Percentiles rank a stretch among this genome's conserved stretches.
Evolutionary conservation across 1,284 basidiomycete species (phyloP).

Genomic region (Microbotryum intermedium): DNA sequence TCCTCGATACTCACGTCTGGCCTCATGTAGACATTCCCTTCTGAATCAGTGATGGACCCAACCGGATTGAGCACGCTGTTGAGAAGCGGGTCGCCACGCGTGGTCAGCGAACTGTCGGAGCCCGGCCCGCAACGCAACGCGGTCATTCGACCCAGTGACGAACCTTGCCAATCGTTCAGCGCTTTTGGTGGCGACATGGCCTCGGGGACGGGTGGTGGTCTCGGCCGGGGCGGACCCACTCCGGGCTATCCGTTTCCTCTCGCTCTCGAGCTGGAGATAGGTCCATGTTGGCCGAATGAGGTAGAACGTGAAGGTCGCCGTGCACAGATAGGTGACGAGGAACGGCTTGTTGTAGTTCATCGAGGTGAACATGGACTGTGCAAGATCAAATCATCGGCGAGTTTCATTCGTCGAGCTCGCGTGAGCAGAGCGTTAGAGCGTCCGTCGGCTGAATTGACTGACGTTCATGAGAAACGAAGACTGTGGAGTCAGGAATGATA

Average conservation of each 20-base stretch:
- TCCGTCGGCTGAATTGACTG: conserved; percentile 3
- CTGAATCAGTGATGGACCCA: neutral
- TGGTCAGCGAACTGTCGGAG: neutral
- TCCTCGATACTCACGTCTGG: conserved; percentile 1
- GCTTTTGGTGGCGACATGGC: neutral
- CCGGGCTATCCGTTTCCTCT: neutral
- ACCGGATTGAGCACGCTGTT: neutral
- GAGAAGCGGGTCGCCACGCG: neutral
- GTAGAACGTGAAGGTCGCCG: conserved; percentile 80
- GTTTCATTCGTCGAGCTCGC: neutral
- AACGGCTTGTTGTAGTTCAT: conserved; percentile 36
- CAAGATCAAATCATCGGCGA: neutral
- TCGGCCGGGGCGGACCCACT: neutral
- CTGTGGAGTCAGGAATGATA: neutral
- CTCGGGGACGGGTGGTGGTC: neutral
- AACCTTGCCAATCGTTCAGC: neutral
- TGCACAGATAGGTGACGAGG: conserved; percentile 71
- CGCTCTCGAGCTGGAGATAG: conserved; percentile 40
- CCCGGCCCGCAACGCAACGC: neutral
- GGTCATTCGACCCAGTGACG: neutral
- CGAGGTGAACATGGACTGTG: conserved; percentile 31
- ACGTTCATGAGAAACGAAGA: conserved; percentile 31
- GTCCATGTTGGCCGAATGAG: conserved; percentile 57
- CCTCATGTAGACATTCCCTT: conserved; percentile 1
- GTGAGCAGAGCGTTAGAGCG: neutral